Evolutionary conservation across 2,329 filamentous ascomycete species (phyloP).

Genomic region (Colletotrichum gigasporum): DNA sequence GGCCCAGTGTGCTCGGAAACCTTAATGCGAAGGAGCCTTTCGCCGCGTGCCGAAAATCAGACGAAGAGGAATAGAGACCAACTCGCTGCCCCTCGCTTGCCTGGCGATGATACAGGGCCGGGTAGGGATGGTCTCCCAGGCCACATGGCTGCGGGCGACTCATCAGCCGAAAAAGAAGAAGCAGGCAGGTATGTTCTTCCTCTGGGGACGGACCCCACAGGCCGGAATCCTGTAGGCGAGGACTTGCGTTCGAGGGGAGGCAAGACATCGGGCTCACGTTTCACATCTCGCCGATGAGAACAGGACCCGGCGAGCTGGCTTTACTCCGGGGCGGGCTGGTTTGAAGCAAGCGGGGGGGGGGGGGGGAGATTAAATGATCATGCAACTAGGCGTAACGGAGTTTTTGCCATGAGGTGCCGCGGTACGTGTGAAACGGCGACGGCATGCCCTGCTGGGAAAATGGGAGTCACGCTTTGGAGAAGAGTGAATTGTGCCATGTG

Average conservation of each 20-base stretch:
- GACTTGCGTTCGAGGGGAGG: background rate
- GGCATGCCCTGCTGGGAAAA: no score
- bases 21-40: background rate
- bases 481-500: background rate
- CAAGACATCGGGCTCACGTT: slow-evolving; percentile 9
- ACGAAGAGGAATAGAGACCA: background rate
- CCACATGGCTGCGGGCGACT: slow-evolving; percentile 13
- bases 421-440: background rate
- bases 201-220: background rate
- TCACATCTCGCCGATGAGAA: slow-evolving; percentile 7
- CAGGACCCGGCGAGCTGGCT: background rate
- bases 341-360: no score
- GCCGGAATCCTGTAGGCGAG: background rate
- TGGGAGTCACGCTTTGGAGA: no score
- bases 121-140: background rate
- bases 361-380: no score
- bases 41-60: slow-evolving; percentile 27
- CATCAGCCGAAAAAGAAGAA: background rate
- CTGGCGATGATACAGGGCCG: background rate
- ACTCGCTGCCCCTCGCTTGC: background rate
- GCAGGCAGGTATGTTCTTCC: background rate
- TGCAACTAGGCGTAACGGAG: background rate
- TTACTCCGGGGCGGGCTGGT: background rate
- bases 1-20: background rate
- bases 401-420: no score